Conservation (phyloP, 345 rosid species). For the Rhizophora apiculata region DNA sequence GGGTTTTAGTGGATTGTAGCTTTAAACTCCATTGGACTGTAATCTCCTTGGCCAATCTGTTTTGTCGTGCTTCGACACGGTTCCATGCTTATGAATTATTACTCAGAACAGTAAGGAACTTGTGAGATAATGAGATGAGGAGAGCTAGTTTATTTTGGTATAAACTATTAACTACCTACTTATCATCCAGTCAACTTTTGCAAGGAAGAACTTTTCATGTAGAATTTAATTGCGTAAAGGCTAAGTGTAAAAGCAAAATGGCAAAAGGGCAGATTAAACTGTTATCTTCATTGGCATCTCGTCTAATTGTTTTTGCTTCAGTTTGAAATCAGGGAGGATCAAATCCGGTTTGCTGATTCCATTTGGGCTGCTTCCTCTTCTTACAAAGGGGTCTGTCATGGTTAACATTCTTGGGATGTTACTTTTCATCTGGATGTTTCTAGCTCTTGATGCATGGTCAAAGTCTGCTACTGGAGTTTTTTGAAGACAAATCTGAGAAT, state of each 20-base stretch:
- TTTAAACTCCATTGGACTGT: too few relatives aligned
- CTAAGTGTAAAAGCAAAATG: neutral
- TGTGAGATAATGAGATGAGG: too few relatives aligned
- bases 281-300: slow-evolving; percentile 7
- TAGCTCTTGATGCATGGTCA: slow-evolving; percentile 8
- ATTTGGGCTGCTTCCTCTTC: slow-evolving; percentile 67
- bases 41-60: too few relatives aligned
- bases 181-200: too few relatives aligned
- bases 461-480: slow-evolving; percentile 8
- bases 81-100: too few relatives aligned
- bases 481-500: neutral
- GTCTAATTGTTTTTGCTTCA: slow-evolving; percentile 37
- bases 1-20: too few relatives aligned
- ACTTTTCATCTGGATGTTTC: neutral
- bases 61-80: too few relatives aligned
- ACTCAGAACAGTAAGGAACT: too few relatives aligned
- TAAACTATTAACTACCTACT: too few relatives aligned
- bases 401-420: neutral
- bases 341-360: slow-evolving; percentile 58
- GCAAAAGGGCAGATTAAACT: neutral
- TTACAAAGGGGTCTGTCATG: slow-evolving; percentile 65
- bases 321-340: slow-evolving; percentile 77
- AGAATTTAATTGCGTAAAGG: too few relatives aligned
- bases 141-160: too few relatives aligned
- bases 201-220: too few relatives aligned